Evolutionary conservation across 2,329 filamentous ascomycete species (phyloP), one percentile per base, ranked within the genome.

Genomic region (Blastomyces silverae): DNA sequence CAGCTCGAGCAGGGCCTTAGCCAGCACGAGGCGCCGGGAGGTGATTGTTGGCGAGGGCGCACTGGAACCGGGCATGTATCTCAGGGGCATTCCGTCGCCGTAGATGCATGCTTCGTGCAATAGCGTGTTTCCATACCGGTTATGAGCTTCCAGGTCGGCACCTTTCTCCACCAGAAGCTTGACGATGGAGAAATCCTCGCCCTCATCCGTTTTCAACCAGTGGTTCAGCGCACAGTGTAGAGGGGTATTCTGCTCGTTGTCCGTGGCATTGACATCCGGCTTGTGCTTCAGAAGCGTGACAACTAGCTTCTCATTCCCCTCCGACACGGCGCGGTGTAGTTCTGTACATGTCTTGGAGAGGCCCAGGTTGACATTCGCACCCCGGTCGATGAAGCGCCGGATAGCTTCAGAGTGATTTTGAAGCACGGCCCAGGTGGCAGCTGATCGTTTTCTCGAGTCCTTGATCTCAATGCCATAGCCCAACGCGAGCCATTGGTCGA

Each of bases 41-140:
- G 58, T 61, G 42, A 31, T 34, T 61, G 39, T 6, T 15, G 55
- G 31, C 17, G 31, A 3, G 10, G 55, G n/a, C 8, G 3, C 34
- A 4, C n/a, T 58, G n/a, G 39, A 39, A 7, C 55, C 34, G 2
- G 55, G 20, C 34, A 58, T 17, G 20, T 22, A 58, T 37, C 31
- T 37, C 11, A 58, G 55, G 34, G 34, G 34, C 55, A 61, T 20
- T 1, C 44, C 58, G 11, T 61, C 58, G 15, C 42, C 42, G 28
- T 61, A 61, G 22, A 61, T 46, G 58, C 58, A 61, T 31, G 58
- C 58, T 31, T 61, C 58, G 34, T 61, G 58, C 17, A 61, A n/a
- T 17, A 48, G 1, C 39, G 58, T 61, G 42, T 61, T 61, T 20
- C 58, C 58, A 42, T 61, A 61, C 39, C 42, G 39, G 28, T 61